Evolutionary conservation across 2,329 filamentous ascomycete genomes (phyloP), one percentile per base, ranked within the genome.

Genomic region (Fusarium drepaniforme): DNA sequence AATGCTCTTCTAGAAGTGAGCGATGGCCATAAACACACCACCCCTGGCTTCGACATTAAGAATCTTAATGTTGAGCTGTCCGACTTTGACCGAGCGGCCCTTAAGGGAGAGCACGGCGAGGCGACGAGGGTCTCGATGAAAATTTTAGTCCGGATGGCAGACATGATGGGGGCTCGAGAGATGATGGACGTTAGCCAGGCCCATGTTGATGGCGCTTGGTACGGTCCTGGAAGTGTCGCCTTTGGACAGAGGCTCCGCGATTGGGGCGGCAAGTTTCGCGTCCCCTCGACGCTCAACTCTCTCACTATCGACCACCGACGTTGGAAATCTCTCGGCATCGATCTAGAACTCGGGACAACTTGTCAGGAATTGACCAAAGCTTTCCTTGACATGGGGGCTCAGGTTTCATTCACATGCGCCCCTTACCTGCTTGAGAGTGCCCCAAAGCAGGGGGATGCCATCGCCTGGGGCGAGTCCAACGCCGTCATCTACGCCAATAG

Each of bases 401-500:
- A 18, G 0, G 40, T 66, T 0, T 68, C 74, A 0, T 78, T 77
- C 63, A 78, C 75, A 0, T 78, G 76, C 18, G 75, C 76, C 0
- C 75, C 76, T 2, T 78, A 78, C 25, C 74, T 68, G 5, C 75
- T 78, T 0, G 75, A 75, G 0, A 74, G 30, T 25, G 68, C 73
- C 0, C 76, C 76, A 0, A 68, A 71, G 4, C 2, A 70, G 0
- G 76, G 76, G 0, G 76, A 78, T 5, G 60, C 66, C 15, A 37
- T 78, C 11, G 76, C 74, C 8, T 78, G 76, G 76, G 74, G 68
- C 0, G 74, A 78, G 35, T 77, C 72, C 0, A 78, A 78, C 21
- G 76, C 76, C 3, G 74, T 78, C 18, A 63, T 77, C 1, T 78
- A 77, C 16, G 74, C 72, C 2, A 78, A 78, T 5, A 78, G 76